Percentiles rank a stretch among this genome's conserved stretches.
These are phyloP conservation scores for Psidium guajava DNA, from an alignment of 345 rosid species.

Conservation along the genomic window DNA sequence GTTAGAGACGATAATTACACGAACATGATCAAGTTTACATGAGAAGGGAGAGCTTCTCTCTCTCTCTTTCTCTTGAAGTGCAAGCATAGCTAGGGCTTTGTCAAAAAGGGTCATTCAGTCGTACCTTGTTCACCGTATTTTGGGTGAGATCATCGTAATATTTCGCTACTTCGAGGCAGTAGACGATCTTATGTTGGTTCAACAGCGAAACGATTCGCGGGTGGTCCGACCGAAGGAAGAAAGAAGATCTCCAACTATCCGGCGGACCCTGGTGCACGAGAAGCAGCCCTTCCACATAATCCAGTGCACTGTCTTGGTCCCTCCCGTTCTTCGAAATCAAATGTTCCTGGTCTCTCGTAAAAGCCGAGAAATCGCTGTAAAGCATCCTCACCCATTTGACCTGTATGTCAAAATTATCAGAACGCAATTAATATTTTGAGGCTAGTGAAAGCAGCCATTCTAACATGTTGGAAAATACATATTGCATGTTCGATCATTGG, in stretches of 20 bases:
- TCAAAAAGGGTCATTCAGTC: not conserved
- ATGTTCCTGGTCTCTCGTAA: slow-evolving; percentile 35
- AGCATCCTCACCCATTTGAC: slow-evolving; percentile 38
- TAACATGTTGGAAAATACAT: not conserved
- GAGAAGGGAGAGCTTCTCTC: not conserved
- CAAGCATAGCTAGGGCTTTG: not conserved
- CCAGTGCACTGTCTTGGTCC: not conserved
- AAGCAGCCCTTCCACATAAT: slow-evolving; percentile 46
- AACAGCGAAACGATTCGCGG: slow-evolving; percentile 22
- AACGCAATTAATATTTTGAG: not conserved
- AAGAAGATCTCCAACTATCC: slow-evolving; percentile 37
- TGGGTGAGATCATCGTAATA: slow-evolving; percentile 22
- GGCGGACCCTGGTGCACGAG: slow-evolving; percentile 23
- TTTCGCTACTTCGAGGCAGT: slow-evolving; percentile 32
- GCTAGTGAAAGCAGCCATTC: not conserved
- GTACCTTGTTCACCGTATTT: slow-evolving; percentile 17
- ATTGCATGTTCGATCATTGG: not conserved
- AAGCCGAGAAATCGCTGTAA: slow-evolving; percentile 33
- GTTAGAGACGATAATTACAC: not conserved
- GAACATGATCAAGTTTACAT: not conserved
- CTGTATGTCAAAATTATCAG: slow-evolving; percentile 7
- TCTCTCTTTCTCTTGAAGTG: not conserved
- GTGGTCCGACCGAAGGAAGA: slow-evolving; percentile 18
- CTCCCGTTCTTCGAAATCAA: slow-evolving; percentile 34
- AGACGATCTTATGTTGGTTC: slow-evolving; percentile 23